Percentiles rank a stretch among this genome's conserved stretches.
Evolutionary conservation across 495 filamentous ascomycete species (phyloP).

Genomic region (Jackrogersella minutella): DNA sequence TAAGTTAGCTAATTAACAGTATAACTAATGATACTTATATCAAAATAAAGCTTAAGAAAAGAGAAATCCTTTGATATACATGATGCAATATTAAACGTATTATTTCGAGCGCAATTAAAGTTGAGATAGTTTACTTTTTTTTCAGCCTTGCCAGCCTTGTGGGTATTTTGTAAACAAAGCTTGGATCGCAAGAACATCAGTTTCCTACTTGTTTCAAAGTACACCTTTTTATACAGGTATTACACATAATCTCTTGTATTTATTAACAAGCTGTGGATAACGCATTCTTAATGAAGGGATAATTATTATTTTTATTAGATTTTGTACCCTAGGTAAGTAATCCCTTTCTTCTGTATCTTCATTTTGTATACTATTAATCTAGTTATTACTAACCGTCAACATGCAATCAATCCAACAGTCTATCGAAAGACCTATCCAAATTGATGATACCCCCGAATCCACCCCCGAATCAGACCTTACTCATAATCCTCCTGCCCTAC

Average conservation of each 20-base stretch:
- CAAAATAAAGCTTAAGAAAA: neutral
- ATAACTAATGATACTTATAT: neutral
- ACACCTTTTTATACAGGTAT: no score
- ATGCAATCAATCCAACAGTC: neutral
- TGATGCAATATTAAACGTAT: neutral
- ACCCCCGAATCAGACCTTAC: neutral
- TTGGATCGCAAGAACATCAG: no score
- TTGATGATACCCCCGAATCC: neutral
- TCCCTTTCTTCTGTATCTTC: neutral
- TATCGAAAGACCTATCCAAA: no score
- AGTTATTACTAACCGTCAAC: neutral
- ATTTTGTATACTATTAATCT: neutral
- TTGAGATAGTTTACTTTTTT: neutral
- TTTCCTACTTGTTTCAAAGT: no score
- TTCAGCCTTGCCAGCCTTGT: no score
- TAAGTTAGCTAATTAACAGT: neutral
- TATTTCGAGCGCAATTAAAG: neutral
- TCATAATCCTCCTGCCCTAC: neutral
- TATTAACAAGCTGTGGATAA: no score
- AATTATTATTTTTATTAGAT: no score
- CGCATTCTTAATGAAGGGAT: no score
- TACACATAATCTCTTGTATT: no score
- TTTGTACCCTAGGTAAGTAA: no score
- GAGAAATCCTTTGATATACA: no score
- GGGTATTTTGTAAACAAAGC: no score